Evolutionary conservation across 345 rosid species (phyloP).

Genomic region (Cochlearia excelsa): DNA sequence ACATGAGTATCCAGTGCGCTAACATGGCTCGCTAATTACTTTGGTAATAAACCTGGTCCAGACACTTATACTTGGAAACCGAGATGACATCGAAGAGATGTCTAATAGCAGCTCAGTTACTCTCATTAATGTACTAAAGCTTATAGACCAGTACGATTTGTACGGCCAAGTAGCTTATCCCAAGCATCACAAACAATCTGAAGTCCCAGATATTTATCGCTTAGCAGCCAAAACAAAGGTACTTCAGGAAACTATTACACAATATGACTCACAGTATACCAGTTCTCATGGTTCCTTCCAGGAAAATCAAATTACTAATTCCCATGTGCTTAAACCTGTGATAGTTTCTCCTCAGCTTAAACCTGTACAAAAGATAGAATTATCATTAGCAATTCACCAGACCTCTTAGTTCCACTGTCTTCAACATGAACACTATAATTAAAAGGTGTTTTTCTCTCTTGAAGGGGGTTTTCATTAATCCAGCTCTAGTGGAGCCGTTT

Average conservation of each 20-base stretch:
- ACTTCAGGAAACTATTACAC: constrained; percentile 21
- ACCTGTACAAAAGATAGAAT: not conserved
- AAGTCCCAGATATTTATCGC: constrained; percentile 93
- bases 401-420: constrained; percentile 2
- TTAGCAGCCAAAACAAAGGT: constrained; percentile 97
- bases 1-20: constrained; percentile 4
- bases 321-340: constrained; percentile 16
- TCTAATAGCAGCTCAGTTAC: constrained; percentile 70
- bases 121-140: constrained; percentile 77
- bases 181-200: constrained; percentile 90
- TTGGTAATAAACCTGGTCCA: constrained; percentile 51
- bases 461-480: constrained; percentile 96
- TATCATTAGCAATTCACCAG: constrained; percentile 1
- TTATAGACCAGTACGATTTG: constrained; percentile 91
- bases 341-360: constrained; percentile 10
- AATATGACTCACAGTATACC: constrained; percentile 4
- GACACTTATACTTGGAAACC: constrained; percentile 90
- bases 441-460: constrained; percentile 25
- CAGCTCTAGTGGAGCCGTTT: constrained; percentile 94
- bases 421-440: constrained; percentile 27
- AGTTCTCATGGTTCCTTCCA: constrained; percentile 17
- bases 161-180: constrained; percentile 95
- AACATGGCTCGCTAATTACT: constrained; percentile 12
- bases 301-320: constrained; percentile 8
- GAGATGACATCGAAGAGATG: constrained; percentile 97